Conservation (phyloP, 75 land plant species). For the Picea sitchensis region DNA sequence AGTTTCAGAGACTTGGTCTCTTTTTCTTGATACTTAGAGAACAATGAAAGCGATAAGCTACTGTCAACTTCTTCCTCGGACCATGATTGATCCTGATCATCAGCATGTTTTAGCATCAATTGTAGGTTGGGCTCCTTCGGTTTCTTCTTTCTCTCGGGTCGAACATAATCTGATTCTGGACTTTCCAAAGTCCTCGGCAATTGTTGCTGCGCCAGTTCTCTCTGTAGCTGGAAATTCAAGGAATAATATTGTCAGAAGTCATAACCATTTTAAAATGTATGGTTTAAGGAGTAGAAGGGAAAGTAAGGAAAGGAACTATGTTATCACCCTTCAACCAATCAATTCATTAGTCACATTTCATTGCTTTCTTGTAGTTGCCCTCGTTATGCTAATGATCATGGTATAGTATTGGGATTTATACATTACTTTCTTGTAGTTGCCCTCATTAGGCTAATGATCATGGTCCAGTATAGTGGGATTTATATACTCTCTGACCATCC, state of each 20-base stretch:
- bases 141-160: background rate
- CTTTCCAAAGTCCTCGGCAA: background rate
- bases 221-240: background rate
- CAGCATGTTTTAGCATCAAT: too few species aligned
- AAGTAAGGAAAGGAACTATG: too few species aligned
- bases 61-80: conserved; percentile 5
- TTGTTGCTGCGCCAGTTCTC: background rate
- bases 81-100: background rate
- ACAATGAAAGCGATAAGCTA: conserved; percentile 6
- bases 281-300: too few species aligned
- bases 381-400: too few species aligned
- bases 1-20: background rate
- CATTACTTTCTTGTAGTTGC: too few species aligned
- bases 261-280: background rate
- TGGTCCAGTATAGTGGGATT: too few species aligned
- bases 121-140: background rate
- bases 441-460: too few species aligned
- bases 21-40: background rate
- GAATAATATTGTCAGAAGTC: too few species aligned
- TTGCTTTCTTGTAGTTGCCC: too few species aligned
- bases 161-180: background rate
- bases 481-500: background rate
- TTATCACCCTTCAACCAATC: too few species aligned
- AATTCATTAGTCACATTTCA: too few species aligned
- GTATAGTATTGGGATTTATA: background rate